A percentile compares a stretch with the other conserved stretches of the same genome.
Evolutionary conservation across 2,329 filamentous ascomycete species (phyloP).

Genomic region (Neofusicoccum laricinum): DNA sequence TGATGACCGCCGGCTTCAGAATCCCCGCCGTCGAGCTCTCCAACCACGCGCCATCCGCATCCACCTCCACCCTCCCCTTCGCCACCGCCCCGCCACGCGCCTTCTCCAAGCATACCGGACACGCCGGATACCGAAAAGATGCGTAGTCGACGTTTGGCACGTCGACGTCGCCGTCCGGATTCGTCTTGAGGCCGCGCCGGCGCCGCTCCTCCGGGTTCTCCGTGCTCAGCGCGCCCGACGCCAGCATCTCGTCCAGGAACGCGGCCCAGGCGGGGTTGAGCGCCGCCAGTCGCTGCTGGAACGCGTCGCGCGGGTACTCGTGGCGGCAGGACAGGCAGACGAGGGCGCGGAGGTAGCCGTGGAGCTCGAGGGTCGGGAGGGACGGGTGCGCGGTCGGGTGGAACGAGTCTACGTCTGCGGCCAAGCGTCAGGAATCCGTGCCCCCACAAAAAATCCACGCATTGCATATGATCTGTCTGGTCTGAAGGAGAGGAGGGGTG

Average conservation of each 20-base stretch:
- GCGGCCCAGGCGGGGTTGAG: slow-evolving; percentile 85
- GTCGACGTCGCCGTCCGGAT: slow-evolving; percentile 94
- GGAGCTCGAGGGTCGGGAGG: slow-evolving; percentile 76
- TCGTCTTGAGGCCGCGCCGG: slow-evolving; percentile 71
- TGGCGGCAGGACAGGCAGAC: slow-evolving; percentile 76
- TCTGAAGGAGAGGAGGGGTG: too few species aligned
- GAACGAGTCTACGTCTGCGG: slow-evolving; percentile 81
- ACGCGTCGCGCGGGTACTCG: slow-evolving; percentile 67
- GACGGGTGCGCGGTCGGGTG: slow-evolving; percentile 74
- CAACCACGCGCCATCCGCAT: slow-evolving; percentile 78
- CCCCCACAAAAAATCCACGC: too few species aligned
- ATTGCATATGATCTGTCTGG: too few species aligned
- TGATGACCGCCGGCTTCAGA: slow-evolving; percentile 87
- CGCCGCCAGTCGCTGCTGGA: slow-evolving; percentile 71
- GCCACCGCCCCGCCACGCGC: slow-evolving; percentile 34
- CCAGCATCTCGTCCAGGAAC: slow-evolving; percentile 70
- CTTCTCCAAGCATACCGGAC: slow-evolving; percentile 70
- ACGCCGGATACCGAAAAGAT: slow-evolving; percentile 87
- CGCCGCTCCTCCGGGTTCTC: slow-evolving; percentile 70
- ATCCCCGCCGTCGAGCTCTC: slow-evolving; percentile 67
- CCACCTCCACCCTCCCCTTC: slow-evolving; percentile 59
- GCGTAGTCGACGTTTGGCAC: slow-evolving; percentile 82
- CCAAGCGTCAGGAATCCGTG: too few species aligned
- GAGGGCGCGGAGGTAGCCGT: slow-evolving; percentile 81
- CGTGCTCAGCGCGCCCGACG: slow-evolving; percentile 71